Base-by-base conservation (phyloP, 2,329 filamentous ascomycete genomes). In the Shiraia bambusicola region DNA sequence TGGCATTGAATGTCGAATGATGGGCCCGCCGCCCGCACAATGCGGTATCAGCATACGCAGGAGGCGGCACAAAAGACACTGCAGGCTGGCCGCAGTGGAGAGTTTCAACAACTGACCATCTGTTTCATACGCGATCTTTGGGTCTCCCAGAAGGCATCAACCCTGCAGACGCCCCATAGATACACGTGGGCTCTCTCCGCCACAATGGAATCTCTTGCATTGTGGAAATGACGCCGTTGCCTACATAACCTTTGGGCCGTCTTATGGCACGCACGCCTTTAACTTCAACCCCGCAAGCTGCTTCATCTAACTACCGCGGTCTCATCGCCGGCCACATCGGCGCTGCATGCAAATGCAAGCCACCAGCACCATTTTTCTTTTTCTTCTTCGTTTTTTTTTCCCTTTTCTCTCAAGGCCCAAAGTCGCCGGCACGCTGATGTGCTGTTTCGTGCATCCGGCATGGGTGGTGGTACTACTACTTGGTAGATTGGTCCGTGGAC, bases 181-280 rank as follows among this genome's bases (percentile, higher is more conserved):
- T 17, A 40, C 51, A 54, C 51, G 51, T 54, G 51, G 49, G 51
- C 19, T 22, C 40, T 22, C 40, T 40, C 46, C 47, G 31, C 37
- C 42, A 38, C 34, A 28, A 43, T 34, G 48, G 49, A 52, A 37
- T 31, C 36, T 22, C 27, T n/a, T 40, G 43, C 37, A 39, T 36
- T 25, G 36, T 40, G 36, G 37, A 35, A 25, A 34, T 37, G 27
- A 32, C 47, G 43, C 41, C 27, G 37, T 8, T 28, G 28, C 37
- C 36, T 45, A n/a, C n/a, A n/a, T n/a, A n/a, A 33, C 28, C 37
- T 34, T 42, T 45, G 42, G 29, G 38, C 33, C 19, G 34, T 24
- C 33, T 29, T 31, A 17, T 26, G 31, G 25, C 33, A 33, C 32
- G 34, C 42, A 40, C 19, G 19, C 13, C 29, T 28, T 27, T 15